Evolutionary conservation across 1,284 basidiomycete species (phyloP).

Genomic region (Microbotryum saponariae): DNA sequence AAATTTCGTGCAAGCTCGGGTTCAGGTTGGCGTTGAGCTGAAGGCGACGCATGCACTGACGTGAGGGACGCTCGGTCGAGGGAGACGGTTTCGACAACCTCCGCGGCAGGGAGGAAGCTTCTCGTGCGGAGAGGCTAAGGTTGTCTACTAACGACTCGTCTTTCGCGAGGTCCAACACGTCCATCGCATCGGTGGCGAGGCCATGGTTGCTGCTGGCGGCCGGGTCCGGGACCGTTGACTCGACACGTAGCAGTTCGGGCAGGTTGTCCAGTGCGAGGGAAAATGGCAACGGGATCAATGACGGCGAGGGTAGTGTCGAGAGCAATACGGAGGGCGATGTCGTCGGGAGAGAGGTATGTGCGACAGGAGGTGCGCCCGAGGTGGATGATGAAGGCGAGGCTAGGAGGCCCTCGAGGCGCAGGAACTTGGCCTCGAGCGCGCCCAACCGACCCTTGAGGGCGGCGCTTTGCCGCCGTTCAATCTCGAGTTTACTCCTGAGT

Average conservation of each 20-base stretch:
- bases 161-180: neutral
- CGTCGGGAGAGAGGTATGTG: constrained; percentile 16
- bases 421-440: constrained; percentile 26
- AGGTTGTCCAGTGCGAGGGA: neutral
- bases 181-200: neutral
- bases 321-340: constrained; percentile 23
- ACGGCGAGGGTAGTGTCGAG: constrained; percentile 32
- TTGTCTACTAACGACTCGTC: constrained; percentile 5
- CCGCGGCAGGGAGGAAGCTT: constrained; percentile 30
- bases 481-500: constrained; percentile 18
- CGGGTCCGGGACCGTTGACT: neutral
- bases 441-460: constrained; percentile 22
- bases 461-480: constrained; percentile 21
- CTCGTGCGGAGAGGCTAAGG: constrained; percentile 31
- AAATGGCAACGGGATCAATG: constrained; percentile 20
- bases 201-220: neutral
- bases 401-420: constrained; percentile 18
- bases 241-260: neutral
- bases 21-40: neutral
- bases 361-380: constrained; percentile 26
- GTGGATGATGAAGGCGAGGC: neutral
- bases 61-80: constrained; percentile 1
- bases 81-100: constrained; percentile 18
- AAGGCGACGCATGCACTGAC: neutral
- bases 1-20: constrained; percentile 23